Evolutionary conservation across 2,329 filamentous ascomycete species (phyloP), one percentile per base, ranked within the genome.

Genomic region (Scytalidium lignicola): DNA sequence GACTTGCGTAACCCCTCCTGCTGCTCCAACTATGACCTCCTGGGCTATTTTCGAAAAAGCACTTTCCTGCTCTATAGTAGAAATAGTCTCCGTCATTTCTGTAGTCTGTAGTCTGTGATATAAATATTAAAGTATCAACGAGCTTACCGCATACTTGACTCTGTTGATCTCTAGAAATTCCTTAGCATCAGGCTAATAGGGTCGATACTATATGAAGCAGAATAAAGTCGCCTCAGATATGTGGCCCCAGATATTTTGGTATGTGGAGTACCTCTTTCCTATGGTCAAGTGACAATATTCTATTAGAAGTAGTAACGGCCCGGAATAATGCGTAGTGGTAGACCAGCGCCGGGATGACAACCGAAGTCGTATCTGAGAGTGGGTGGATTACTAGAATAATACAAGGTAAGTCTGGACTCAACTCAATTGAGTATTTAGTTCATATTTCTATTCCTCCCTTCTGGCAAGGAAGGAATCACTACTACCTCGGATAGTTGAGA

Each of bases 1-100:
- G 40, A 99, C 93, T 70, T 99, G 93, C 17, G 93, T 92, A 60
- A 97, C 78, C 60, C 93, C 93, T 55, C 93, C 93, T 8, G 86
- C 87, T 51, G 93, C 93, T 32, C 93, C 93, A 10, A 93, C 83
- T 64, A 92, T 87, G 51, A 99, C 75, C 70, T 99, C 93, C 75
- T 97, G 97, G 48, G 63, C 46, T 17, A 61, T 63, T 43, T 58
- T 56, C 55, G 51, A 50, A 51, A 61, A 51, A n/a, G 59, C 62
- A 18, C 58, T 4, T 37, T 17, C 15, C 15, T 4, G 56, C 50
- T 65, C 63, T 26, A 63, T 19, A 41, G 61, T 60, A 8, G 55
- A 60, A 48, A 56, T 62, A 41, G 51, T 50, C 42, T 64, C 62
- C 41, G 58, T 62, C 62, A 65, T 65, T 32, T 56, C n/a, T n/a